Percentiles rank a stretch among this genome's conserved stretches.
Evolutionary conservation across 768 basidiomycete species (phyloP).

Genomic region (Mycena floridula): DNA sequence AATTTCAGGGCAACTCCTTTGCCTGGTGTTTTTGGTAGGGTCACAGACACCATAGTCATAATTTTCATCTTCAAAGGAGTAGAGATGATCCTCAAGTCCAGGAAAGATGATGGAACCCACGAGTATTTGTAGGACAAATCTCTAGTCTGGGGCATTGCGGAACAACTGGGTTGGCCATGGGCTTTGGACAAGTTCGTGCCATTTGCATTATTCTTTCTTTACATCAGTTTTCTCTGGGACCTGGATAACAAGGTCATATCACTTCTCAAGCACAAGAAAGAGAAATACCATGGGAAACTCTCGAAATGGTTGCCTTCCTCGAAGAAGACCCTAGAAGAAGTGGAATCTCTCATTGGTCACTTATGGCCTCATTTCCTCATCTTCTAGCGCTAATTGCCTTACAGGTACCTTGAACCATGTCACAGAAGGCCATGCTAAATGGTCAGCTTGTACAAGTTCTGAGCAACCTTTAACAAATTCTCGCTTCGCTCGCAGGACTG

Average conservation of each 20-base stretch:
- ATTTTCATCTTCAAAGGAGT: slow-evolving; percentile 14
- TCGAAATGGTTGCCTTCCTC: background rate
- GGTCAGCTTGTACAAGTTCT: background rate
- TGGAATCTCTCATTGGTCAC: slow-evolving; percentile 1
- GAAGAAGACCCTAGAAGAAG: background rate
- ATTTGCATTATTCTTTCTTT: too few species aligned
- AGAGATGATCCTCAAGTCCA: slow-evolving; percentile 22
- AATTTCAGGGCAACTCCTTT: slow-evolving; percentile 21
- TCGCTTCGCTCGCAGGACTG: background rate
- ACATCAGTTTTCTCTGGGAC: slow-evolving; percentile 14
- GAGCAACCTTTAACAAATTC: background rate
- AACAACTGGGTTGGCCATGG: too few species aligned
- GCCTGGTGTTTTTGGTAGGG: slow-evolving; percentile 20
- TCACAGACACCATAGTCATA: slow-evolving; percentile 23
- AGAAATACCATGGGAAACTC: slow-evolving; percentile 9
- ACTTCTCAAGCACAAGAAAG: slow-evolving; percentile 9
- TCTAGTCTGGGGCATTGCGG: too few species aligned
- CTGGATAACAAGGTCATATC: slow-evolving; percentile 4
- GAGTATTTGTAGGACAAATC: too few species aligned
- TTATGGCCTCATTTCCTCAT: too few species aligned
- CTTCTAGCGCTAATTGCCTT: too few species aligned
- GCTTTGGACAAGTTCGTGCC: too few species aligned
- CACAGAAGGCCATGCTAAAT: background rate
- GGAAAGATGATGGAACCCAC: slow-evolving; percentile 25
- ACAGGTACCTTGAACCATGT: background rate